A percentile compares a stretch with the other conserved stretches of the same genome.
Evolutionary conservation across 2,329 filamentous ascomycete genomes (phyloP).

Genomic region (Nannizziopsis barbatae): DNA sequence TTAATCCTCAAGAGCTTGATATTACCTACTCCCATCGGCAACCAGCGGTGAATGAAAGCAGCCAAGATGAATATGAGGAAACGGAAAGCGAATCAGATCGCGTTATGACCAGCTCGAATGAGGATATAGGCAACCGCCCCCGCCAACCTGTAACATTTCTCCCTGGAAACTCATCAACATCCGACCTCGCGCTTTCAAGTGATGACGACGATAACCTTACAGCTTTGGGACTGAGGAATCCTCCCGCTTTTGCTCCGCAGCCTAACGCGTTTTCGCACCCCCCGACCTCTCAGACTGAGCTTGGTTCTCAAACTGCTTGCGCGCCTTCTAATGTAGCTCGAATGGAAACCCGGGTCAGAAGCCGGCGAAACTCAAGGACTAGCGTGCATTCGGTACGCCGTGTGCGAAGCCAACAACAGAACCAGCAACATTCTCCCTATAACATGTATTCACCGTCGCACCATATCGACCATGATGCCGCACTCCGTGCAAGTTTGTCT

Average conservation of each 20-base stretch:
- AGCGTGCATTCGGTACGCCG: conserved; percentile 26
- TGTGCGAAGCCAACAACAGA: conserved; percentile 31
- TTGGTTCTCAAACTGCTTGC: conserved; percentile 31
- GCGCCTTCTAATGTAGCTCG: conserved; percentile 36
- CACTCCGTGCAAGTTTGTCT: conserved; percentile 81
- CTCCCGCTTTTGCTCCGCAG: conserved; percentile 61
- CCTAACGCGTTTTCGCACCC: conserved; percentile 89
- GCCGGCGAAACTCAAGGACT: conserved; percentile 32
- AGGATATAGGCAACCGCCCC: conserved; percentile 37
- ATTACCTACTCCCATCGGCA: conserved; percentile 35
- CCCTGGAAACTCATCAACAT: conserved; percentile 20
- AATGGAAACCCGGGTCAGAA: conserved; percentile 27
- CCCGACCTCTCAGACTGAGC: conserved; percentile 44
- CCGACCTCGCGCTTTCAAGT: conserved; percentile 28
- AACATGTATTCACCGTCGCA: conserved; percentile 63
- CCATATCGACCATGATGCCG: conserved; percentile 84
- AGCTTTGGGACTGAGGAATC: conserved; percentile 57
- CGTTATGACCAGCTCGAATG: conserved; percentile 53
- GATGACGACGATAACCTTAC: conserved; percentile 68
- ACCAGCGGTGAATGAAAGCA: conserved; percentile 49
- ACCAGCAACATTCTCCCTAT: conserved; percentile 42
- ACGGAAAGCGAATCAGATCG: conserved; percentile 81
- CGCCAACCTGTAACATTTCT: conserved; percentile 20
- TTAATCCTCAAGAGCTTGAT: conserved; percentile 31
- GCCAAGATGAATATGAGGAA: conserved; percentile 90